Evolutionary conservation across 352 stramenopile species (phyloP).

Genomic region (Phytophthora vignae): DNA sequence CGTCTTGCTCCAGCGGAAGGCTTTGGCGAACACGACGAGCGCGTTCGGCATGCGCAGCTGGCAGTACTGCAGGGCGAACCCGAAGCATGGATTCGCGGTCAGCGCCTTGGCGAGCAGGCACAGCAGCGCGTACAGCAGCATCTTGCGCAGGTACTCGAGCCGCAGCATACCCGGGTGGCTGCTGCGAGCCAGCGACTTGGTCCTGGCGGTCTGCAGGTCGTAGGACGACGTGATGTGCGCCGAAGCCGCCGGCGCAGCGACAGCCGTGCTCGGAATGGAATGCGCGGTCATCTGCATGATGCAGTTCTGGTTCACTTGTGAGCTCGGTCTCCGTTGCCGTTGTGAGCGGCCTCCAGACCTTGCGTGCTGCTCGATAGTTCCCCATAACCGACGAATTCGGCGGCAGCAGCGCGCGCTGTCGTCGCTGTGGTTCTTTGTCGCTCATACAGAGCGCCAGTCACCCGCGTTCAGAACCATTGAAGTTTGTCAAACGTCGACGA

Average conservation of each 20-base stretch:
- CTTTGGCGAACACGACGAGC: slow-evolving; percentile 31
- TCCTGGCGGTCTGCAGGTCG: background rate
- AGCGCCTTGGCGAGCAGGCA: slow-evolving; percentile 32
- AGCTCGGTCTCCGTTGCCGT: slow-evolving; percentile 14
- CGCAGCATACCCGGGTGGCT: slow-evolving; percentile 21
- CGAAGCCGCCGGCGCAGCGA: background rate
- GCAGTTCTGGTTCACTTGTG: background rate
- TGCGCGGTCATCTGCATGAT: slow-evolving; percentile 20
- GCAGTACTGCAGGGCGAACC: slow-evolving; percentile 36
- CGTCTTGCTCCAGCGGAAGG: slow-evolving; percentile 24
- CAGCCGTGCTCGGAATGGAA: background rate
- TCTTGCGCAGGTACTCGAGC: slow-evolving; percentile 35
- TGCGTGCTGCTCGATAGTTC: slow-evolving; percentile 11
- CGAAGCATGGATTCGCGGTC: slow-evolving; percentile 30
- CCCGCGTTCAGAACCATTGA: background rate
- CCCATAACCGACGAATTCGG: background rate
- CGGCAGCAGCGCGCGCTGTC: background rate
- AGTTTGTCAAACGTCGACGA: slow-evolving; percentile 24
- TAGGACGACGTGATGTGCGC: background rate
- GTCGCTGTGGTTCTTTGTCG: slow-evolving; percentile 20
- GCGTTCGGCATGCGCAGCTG: slow-evolving; percentile 29
- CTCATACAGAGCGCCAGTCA: slow-evolving; percentile 17
- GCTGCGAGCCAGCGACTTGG: background rate
- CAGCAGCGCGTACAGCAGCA: slow-evolving; percentile 30
- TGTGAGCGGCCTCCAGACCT: slow-evolving; percentile 12